Evolutionary conservation across 306 rosid species (phyloP).

Genomic region (Ceratonia siliqua): DNA sequence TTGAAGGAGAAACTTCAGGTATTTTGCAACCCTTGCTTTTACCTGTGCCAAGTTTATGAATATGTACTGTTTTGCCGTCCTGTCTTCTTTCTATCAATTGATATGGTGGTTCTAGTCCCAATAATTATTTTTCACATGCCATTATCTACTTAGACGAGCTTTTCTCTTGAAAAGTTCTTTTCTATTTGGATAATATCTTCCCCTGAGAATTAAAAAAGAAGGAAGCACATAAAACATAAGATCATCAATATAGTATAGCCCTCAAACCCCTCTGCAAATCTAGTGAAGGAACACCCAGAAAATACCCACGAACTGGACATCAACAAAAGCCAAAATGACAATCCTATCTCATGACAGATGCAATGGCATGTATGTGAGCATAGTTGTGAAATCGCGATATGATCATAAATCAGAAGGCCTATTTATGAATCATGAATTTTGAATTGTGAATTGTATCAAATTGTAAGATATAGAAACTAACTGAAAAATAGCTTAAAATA

Average conservation of each 20-base stretch:
- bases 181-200: not conserved
- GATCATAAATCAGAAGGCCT: too few relatives aligned
- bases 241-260: not conserved
- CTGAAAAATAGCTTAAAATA: not conserved
- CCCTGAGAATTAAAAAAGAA: not conserved
- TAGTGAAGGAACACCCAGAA: not conserved
- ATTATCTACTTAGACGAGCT: conserved; percentile 18
- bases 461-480: not conserved
- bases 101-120: conserved; percentile 10
- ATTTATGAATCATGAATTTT: too few relatives aligned
- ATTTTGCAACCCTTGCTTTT: conserved; percentile 26
- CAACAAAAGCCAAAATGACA: not conserved
- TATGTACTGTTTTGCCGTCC: not conserved
- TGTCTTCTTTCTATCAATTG: conserved; percentile 6
- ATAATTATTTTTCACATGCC: conserved; percentile 1
- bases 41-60: not conserved
- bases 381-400: too few relatives aligned
- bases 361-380: too few relatives aligned
- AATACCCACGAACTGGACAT: not conserved
- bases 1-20: conserved; percentile 87
- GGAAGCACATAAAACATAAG: not conserved
- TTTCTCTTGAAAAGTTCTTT: not conserved
- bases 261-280: not conserved
- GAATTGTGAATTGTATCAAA: not conserved
- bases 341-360: too few relatives aligned